Evolutionary conservation across 2,329 filamentous ascomycete species (phyloP), one percentile per base, ranked within the genome.

Genomic region (Exophiala lecanii-corni): DNA sequence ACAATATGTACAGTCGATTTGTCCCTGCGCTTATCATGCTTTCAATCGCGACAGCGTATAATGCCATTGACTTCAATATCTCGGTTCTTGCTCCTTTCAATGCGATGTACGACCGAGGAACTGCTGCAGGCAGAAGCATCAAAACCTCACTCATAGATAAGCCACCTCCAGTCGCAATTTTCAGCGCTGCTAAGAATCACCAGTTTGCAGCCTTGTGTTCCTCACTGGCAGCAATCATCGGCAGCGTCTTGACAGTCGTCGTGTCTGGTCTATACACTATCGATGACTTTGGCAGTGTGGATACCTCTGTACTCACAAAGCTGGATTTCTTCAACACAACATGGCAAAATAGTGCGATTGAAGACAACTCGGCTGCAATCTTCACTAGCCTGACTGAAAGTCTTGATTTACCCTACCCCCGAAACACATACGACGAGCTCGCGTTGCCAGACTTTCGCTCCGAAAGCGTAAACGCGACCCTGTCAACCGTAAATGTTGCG

Each of bases 251-350:
- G 16, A 56, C 55, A 4, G 56, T 59, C 21, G 36, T 58, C 1
- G 51, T 52, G 2, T 58, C 61, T 16, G 58, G 61, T 16, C 51
- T 63, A 2, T 61, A 59, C 36, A 59, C 52, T n/a, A 41, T 56
- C 7, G 49, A 51, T 5, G 30, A 50, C 2, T 39, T 60, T 6
- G 34, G 48, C 13, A 30, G 23, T 6, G 28, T 51, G 4, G 32
- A 42, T 9, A 26, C 45, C 2, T 18, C 58, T 6, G 45, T 40
- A 2, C 41, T 59, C 9, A 40, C 51, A 20, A 51, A 53, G 13
- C 18, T 43, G 3, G 57, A 61, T 36, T 32, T 18, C 2, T 59
- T 62, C 36, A 41, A 45, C 9, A 47, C 57, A 7, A 36, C 6
- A 1, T 51, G 50, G 50, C 10, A 10, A 2, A 38, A 50, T 13